Base-by-base conservation (phyloP, 2,329 filamentous ascomycete species). In the Alternaria sp. region DNA sequence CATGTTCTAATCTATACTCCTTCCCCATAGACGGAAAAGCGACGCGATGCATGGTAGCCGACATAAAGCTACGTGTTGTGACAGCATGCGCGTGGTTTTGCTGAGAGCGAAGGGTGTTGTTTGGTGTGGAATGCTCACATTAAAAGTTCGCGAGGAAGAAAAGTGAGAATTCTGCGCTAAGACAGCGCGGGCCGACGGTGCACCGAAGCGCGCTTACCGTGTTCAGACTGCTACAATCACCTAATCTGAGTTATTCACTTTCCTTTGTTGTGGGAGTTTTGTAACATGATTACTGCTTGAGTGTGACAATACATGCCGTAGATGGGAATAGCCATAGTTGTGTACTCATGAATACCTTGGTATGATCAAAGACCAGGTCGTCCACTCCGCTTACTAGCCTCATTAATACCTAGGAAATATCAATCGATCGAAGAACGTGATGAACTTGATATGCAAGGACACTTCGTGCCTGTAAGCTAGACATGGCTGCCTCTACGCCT, bases 1-100 rank as follows among this genome's bases (percentile, higher is more conserved):
- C 91, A 81, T 63, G 39, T 54, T 53, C 49, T 49, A 47, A 30
- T 46, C 48, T 48, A 34, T 24, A 44, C n/a, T 20, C 32, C 36
- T 28, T 54, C 14, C 14, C 18, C 16, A 12, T 46, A n/a, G 26
- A 20, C 16, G 34, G 20, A 46, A 22, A 18, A 16, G 18, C 46
- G 52, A 36, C n/a, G 46, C 57, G 18, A 18, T 46, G 24, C 32
- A 20, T 18, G 34, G 30, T 46, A 59, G 52, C 43, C 36, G 26
- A 7, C 52, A 59, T 59, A 14, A 56, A 56, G 16, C 46, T 59
- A 44, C 46, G 32, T 41, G 24, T 32, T 41, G 7, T 18, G 9
- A 46, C 34, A n/a, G 34, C 47, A 51, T 22, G 53, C 42, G 38
- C 26, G n/a, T 49, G 22, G 14, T 56, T 12, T 41, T 39, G 34